phyloP scores from a whole-genome alignment of 768 basidiomycete genomes.

The Rhodosporidiobolus odoratus region DNA sequence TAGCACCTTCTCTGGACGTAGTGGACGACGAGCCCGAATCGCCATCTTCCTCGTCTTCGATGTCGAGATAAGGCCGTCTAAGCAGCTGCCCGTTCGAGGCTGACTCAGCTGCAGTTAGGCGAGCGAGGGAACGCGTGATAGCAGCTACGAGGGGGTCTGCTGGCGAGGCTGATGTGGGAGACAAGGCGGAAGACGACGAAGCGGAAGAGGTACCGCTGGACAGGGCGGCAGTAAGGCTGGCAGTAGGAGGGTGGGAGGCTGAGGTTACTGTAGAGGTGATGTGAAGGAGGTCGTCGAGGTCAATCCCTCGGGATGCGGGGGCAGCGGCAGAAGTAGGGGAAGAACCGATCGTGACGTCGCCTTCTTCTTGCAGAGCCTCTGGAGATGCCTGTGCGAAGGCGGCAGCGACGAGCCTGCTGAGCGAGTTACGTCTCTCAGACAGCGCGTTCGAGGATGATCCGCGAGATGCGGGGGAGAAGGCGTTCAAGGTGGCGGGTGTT shows the following conservation, averaged over 20 bases:
- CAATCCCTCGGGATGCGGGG: not conserved
- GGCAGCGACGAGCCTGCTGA: not conserved
- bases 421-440: slow-evolving; percentile 2
- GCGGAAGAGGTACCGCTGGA: not conserved
- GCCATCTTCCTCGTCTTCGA: not conserved
- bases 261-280: not conserved
- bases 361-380: not conserved
- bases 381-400: not conserved
- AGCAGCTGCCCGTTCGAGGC: not conserved
- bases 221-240: not conserved
- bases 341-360: not conserved
- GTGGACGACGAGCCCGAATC: not conserved
- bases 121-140: slow-evolving; percentile 20
- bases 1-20: not conserved
- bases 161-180: not conserved
- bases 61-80: not conserved
- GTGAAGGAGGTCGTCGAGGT: slow-evolving; percentile 18
- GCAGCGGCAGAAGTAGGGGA: not conserved
- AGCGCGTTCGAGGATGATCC: not conserved
- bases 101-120: not conserved
- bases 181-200: not conserved
- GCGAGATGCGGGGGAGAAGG: slow-evolving; percentile 5
- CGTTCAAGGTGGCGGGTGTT: slow-evolving; percentile 7
- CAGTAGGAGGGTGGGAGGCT: not conserved
- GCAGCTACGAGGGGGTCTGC: slow-evolving; percentile 15